These are phyloP conservation scores for Thalassiosira gravida DNA, from an alignment of 352 stramenopile species.

Conservation along the genomic window DNA sequence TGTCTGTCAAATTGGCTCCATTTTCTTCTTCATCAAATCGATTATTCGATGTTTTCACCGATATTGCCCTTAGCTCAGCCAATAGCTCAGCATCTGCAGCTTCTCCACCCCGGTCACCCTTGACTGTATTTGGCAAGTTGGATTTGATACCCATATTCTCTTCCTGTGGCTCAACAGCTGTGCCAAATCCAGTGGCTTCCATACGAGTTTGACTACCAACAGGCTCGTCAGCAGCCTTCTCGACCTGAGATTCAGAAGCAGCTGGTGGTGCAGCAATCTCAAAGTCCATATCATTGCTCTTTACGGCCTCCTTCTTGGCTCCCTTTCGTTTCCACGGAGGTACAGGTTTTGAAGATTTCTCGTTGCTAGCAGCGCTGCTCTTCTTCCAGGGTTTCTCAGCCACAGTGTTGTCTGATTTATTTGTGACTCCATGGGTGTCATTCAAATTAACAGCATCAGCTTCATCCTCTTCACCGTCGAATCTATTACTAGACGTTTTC, in stretches of 20 bases:
- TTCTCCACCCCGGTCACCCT: constrained; percentile 44
- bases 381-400: neutral
- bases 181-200: too few relatives aligned
- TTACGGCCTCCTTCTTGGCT: neutral
- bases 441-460: neutral
- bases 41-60: constrained; percentile 47
- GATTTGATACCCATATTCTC: constrained; percentile 39
- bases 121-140: constrained; percentile 40
- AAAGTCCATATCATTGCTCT: neutral
- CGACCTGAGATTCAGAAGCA: too few relatives aligned
- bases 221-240: too few relatives aligned
- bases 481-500: constrained; percentile 48
- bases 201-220: too few relatives aligned
- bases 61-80: constrained; percentile 64
- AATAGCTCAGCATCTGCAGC: constrained; percentile 53
- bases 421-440: neutral
- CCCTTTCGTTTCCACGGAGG: constrained; percentile 3
- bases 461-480: constrained; percentile 52
- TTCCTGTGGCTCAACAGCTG: too few relatives aligned
- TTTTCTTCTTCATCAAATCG: constrained; percentile 50
- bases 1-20: too few relatives aligned
- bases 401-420: constrained; percentile 1
- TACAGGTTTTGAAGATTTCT: too few relatives aligned
- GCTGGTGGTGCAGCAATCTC: neutral
- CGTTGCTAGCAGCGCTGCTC: too few relatives aligned